phyloP scores from a whole-genome alignment of 2,329 filamentous ascomycete species.

The Trichoderma sp. region DNA sequence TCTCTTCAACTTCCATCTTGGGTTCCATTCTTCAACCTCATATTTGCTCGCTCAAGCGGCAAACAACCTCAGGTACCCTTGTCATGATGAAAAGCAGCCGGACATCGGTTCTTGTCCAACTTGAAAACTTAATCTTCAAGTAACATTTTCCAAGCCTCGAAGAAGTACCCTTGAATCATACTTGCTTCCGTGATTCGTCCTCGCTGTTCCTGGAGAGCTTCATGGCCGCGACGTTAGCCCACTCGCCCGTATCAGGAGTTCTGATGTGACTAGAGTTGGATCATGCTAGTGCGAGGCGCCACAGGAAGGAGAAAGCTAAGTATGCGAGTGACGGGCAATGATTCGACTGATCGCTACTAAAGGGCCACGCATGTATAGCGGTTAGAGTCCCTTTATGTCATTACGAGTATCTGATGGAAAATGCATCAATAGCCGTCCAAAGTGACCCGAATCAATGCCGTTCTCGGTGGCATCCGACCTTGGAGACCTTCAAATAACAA shows the following conservation, averaged over 20 bases:
- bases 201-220: slow-evolving; percentile 10
- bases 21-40: not conserved
- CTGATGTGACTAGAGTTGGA: no score
- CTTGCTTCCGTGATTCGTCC: not conserved
- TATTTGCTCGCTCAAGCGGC: not conserved
- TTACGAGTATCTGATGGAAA: not conserved
- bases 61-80: not conserved
- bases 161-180: not conserved
- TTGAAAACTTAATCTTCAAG: not conserved
- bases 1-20: not conserved
- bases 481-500: slow-evolving; percentile 15
- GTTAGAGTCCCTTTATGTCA: not conserved
- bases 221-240: slow-evolving; percentile 10
- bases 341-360: no score
- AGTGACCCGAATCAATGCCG: not conserved
- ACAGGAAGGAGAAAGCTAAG: no score
- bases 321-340: no score
- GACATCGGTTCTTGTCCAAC: no score
- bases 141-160: not conserved
- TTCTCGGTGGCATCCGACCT: slow-evolving; percentile 5
- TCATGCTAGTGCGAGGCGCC: no score
- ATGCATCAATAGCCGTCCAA: no score
- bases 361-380: no score
- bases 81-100: not conserved
- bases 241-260: not conserved